Evolutionary conservation across 495 filamentous ascomycete species (phyloP).

Genomic region (Rhizodiscina lignyota): DNA sequence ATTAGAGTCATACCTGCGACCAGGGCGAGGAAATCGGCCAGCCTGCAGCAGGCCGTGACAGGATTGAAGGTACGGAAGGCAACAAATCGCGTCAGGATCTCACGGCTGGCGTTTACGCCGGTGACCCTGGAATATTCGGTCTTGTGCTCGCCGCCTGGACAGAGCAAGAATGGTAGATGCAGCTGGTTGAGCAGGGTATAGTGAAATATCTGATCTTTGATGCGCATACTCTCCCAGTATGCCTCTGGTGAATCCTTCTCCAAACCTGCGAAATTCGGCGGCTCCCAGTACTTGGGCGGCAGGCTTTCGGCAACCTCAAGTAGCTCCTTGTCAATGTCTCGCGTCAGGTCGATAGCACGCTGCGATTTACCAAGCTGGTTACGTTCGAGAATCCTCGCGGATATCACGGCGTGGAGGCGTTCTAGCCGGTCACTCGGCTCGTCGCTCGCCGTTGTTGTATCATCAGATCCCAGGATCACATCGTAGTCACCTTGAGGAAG

Average conservation of each 20-base stretch:
- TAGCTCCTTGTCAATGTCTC: conserved; percentile 18
- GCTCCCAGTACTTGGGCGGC: conserved; percentile 21
- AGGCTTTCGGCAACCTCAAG: conserved; percentile 15
- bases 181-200: conserved; percentile 3
- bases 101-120: conserved; percentile 14
- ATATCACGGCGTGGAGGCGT: conserved; percentile 16
- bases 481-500: conserved; percentile 9
- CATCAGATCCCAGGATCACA: background rate
- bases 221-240: conserved; percentile 8
- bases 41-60: conserved; percentile 10
- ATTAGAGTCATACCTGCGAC: conserved; percentile 19
- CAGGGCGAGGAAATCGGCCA: conserved; percentile 19
- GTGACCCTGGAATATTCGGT: conserved; percentile 14
- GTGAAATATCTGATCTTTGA: conserved; percentile 7
- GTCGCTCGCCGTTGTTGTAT: conserved; percentile 8
- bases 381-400: conserved; percentile 18
- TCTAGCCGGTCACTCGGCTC: conserved; percentile 15
- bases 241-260: conserved; percentile 1
- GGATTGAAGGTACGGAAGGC: conserved; percentile 12
- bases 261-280: conserved; percentile 7
- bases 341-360: background rate
- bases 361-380: conserved; percentile 14
- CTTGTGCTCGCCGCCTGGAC: background rate
- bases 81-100: conserved; percentile 14
- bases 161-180: conserved; percentile 6